These are phyloP conservation scores for Linnemannia exigua DNA, from an alignment of 192 early-diverging fungal species.

Conservation along the genomic window DNA sequence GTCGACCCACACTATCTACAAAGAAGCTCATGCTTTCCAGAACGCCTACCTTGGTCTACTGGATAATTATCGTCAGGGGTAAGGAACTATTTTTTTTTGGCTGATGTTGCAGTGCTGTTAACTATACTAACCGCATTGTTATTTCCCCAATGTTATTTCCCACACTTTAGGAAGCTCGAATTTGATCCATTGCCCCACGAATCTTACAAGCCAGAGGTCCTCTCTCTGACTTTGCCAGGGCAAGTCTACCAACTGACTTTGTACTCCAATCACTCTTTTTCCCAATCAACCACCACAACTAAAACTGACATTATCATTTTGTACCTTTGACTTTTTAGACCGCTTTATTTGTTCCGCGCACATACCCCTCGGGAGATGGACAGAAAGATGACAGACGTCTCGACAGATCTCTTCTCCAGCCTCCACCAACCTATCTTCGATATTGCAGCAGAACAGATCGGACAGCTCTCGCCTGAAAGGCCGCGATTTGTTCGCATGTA, in stretches of 20 bases:
- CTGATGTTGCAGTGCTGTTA: background rate
- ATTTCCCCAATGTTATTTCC: background rate
- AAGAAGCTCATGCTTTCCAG: slow-evolving; percentile 42
- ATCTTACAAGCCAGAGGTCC: slow-evolving; percentile 29
- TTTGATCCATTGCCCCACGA: slow-evolving; percentile 40
- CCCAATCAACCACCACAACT: background rate
- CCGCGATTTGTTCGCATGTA: slow-evolving; percentile 48
- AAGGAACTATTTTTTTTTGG: background rate
- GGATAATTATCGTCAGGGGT: slow-evolving; percentile 36
- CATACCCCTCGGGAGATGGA: slow-evolving; percentile 53
- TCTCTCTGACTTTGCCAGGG: slow-evolving; percentile 44
- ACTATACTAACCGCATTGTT: background rate
- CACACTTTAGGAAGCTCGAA: slow-evolving; percentile 9
- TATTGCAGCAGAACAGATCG: slow-evolving; percentile 20
- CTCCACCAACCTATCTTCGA: slow-evolving; percentile 53
- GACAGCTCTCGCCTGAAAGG: slow-evolving; percentile 35
- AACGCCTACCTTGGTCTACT: slow-evolving; percentile 13
- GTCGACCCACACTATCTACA: slow-evolving; percentile 43
- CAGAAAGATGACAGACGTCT: slow-evolving; percentile 55
- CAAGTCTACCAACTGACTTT: background rate
- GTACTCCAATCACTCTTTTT: background rate
- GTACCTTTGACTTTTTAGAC: slow-evolving; percentile 14
- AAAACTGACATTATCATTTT: background rate
- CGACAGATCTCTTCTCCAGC: slow-evolving; percentile 40
- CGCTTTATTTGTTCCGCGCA: slow-evolving; percentile 49